Conservation (phyloP, 2,329 filamentous ascomycete genomes). For the Talaromyces sp. region DNA sequence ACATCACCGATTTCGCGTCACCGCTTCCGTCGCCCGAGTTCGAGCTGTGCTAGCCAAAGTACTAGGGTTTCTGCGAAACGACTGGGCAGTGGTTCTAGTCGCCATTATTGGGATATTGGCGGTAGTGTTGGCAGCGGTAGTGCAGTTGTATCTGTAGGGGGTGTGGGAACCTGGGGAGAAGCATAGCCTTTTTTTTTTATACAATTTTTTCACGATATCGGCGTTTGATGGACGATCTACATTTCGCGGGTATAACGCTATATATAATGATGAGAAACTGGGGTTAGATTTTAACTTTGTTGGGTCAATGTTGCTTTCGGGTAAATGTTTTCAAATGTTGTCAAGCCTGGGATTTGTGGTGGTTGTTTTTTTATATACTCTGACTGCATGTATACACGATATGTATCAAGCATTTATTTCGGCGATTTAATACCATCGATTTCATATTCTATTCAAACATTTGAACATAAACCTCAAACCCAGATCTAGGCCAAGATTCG, state of each 20-base stretch:
- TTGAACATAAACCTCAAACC: too few relatives aligned
- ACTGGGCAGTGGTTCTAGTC: constrained; percentile 63
- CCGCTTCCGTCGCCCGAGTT: constrained; percentile 46
- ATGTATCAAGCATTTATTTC: background rate
- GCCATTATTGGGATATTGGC: constrained; percentile 91
- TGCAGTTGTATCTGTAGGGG: constrained; percentile 63
- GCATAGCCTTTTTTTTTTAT: constrained; percentile 29
- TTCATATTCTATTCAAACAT: background rate
- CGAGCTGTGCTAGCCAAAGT: constrained; percentile 84
- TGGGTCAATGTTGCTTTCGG: background rate
- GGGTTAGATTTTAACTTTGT: background rate
- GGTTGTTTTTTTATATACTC: background rate
- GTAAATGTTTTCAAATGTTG: background rate
- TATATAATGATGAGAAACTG: background rate
- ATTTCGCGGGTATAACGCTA: background rate
- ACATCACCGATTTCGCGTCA: constrained; percentile 34
- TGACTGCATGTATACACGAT: background rate
- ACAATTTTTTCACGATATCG: too few relatives aligned
- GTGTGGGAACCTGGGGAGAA: constrained; percentile 76
- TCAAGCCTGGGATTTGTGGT: background rate
- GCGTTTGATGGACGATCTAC: background rate
- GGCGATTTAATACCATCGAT: background rate
- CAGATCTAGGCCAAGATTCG: too few relatives aligned
- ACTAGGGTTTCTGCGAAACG: constrained; percentile 67
- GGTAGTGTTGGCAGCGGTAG: constrained; percentile 73